These are phyloP conservation scores for Gnetum montanum DNA, from an alignment of 75 land plant species.

Conservation along the genomic window DNA sequence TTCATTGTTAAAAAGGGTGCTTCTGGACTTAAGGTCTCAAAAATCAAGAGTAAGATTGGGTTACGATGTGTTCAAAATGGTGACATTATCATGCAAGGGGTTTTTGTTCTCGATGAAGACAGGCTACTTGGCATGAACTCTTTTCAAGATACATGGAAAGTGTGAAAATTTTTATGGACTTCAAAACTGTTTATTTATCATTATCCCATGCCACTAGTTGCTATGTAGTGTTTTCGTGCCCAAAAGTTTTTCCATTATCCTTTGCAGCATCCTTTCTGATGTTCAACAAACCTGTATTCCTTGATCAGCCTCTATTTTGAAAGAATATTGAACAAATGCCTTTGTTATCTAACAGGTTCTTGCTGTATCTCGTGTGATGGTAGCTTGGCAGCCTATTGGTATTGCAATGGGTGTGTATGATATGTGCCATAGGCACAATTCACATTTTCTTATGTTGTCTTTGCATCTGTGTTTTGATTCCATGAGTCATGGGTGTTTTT, in stretches of 20 bases:
- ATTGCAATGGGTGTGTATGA: conserved; percentile 93
- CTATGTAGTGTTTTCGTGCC: background rate
- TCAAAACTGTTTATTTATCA: background rate
- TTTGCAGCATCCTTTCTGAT: no score
- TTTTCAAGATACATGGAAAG: conserved; percentile 89
- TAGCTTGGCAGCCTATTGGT: conserved; percentile 97
- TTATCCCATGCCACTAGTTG: background rate
- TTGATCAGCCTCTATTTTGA: background rate
- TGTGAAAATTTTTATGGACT: conserved; percentile 6
- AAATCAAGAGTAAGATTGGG: conserved; percentile 88
- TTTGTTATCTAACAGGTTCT: conserved; percentile 42
- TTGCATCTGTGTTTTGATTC: background rate
- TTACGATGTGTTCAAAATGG: conserved; percentile 93
- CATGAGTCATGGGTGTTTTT: conserved; percentile 1
- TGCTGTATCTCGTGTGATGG: conserved; percentile 88
- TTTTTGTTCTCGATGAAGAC: conserved; percentile 89
- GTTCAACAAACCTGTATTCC: background rate
- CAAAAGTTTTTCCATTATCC: no score
- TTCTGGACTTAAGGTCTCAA: conserved; percentile 65
- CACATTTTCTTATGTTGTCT: background rate
- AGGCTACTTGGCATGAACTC: conserved; percentile 77
- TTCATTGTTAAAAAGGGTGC: conserved; percentile 79
- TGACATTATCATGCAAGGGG: conserved; percentile 64
- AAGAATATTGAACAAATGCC: background rate
- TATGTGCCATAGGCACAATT: conserved; percentile 80